Conservation (phyloP, 441 rosid genomes). For the Cnidoscolus chayamansa region DNA sequence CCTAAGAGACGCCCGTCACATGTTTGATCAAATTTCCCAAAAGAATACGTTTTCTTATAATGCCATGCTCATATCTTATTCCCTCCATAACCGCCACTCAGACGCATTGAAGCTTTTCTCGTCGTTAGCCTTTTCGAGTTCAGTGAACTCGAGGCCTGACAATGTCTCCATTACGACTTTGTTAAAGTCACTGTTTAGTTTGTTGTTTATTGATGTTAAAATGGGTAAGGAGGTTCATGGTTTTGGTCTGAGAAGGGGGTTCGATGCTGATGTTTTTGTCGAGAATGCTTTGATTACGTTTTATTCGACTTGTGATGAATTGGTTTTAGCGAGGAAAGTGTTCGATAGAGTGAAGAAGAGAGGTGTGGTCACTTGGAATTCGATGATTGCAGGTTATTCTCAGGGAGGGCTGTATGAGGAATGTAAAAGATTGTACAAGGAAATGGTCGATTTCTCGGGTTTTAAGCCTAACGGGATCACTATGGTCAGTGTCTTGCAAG, state of each 20-base stretch:
- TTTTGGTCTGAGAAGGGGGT: conserved; percentile 44
- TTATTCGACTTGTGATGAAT: conserved; percentile 50
- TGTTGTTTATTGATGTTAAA: conserved; percentile 25
- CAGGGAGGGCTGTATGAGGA: conserved; percentile 63
- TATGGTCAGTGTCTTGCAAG: conserved; percentile 59
- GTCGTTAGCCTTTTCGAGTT: conserved; percentile 30
- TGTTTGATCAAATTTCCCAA: conserved; percentile 65
- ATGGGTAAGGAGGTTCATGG: conserved; percentile 57
- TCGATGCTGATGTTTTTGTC: conserved; percentile 52
- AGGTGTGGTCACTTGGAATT: conserved; percentile 82
- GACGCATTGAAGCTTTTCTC: conserved; percentile 52
- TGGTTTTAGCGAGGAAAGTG: conserved; percentile 46
- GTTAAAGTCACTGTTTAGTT: conserved; percentile 54
- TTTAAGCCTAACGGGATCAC: conserved; percentile 64
- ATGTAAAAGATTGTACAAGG: conserved; percentile 55
- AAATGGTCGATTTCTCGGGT: conserved; percentile 43
- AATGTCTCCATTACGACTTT: conserved; percentile 51
- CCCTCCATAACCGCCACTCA: conserved; percentile 44
- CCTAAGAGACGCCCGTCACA: conserved; percentile 45
- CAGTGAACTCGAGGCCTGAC: conserved; percentile 39
- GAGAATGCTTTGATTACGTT: conserved; percentile 60
- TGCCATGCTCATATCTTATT: conserved; percentile 66
- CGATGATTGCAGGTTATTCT: conserved; percentile 78
- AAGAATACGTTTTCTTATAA: conserved; percentile 67
- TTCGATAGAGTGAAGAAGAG: conserved; percentile 58